Evolutionary conservation across 768 basidiomycete species (phyloP).

Genomic region (Royoungia palumana): DNA sequence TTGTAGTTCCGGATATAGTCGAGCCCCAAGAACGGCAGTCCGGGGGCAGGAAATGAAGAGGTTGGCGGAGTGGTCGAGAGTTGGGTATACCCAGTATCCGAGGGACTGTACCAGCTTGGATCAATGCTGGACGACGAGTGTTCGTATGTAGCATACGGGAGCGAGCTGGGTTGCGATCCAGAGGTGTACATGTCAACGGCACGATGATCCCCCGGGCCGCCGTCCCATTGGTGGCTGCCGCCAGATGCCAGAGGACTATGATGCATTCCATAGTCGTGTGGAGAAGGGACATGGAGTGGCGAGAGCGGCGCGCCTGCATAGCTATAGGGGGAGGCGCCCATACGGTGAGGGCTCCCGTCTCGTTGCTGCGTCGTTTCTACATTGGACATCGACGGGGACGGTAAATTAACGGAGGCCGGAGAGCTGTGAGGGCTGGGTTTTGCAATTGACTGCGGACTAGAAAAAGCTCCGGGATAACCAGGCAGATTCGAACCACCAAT

Average conservation of each 20-base stretch:
- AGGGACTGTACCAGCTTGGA: constrained; percentile 36
- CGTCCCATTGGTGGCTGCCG: constrained; percentile 43
- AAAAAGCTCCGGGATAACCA: constrained; percentile 53
- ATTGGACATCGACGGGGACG: constrained; percentile 61
- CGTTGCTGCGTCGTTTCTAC: constrained; percentile 43
- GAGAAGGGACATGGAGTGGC: constrained; percentile 49
- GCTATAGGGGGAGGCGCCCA: constrained; percentile 43
- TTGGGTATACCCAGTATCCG: constrained; percentile 39
- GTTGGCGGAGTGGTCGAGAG: constrained; percentile 59
- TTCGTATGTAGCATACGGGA: constrained; percentile 46
- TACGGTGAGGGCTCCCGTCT: constrained; percentile 56
- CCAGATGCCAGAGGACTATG: constrained; percentile 30
- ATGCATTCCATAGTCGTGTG: constrained; percentile 51
- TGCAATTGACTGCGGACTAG: constrained; percentile 47
- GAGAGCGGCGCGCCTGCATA: constrained; percentile 46
- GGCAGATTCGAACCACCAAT: constrained; percentile 40
- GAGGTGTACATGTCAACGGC: constrained; percentile 45
- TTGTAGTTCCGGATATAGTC: constrained; percentile 81
- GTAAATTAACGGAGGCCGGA: constrained; percentile 66
- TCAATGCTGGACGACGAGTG: constrained; percentile 40
- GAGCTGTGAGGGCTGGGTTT: constrained; percentile 69
- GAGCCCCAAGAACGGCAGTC: constrained; percentile 80
- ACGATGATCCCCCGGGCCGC: constrained; percentile 36
- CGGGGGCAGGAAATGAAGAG: constrained; percentile 64
- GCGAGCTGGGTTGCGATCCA: constrained; percentile 30